Percentiles rank a stretch among this genome's conserved stretches.
Evolutionary conservation across 768 basidiomycete species (phyloP).

Genomic region (Pleurotus cornucopiae): DNA sequence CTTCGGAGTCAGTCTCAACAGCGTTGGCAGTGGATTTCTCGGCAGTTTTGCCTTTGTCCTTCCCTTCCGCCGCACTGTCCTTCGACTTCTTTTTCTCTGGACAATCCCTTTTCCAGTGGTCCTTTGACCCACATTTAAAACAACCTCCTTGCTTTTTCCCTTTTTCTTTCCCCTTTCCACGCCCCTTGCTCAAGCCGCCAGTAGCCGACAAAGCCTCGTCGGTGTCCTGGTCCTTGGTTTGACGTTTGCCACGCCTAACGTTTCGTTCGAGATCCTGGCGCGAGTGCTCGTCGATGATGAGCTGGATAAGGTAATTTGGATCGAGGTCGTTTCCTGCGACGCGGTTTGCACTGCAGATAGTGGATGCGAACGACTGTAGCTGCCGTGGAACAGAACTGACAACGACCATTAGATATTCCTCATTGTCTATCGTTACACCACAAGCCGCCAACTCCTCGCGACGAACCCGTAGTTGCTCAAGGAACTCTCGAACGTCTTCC

Average conservation of each 20-base stretch:
- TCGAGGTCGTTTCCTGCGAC: too few relatives aligned
- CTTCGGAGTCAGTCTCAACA: conserved; percentile 12
- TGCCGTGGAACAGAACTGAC: conserved; percentile 3
- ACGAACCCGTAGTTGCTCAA: neutral
- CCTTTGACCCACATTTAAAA: conserved; percentile 23
- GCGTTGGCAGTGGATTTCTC: conserved; percentile 8
- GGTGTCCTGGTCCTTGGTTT: neutral
- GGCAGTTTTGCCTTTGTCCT: neutral
- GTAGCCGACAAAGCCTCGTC: neutral
- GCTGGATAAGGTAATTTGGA: neutral
- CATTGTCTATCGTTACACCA: neutral
- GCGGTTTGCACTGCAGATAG: too few relatives aligned
- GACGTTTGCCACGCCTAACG: too few relatives aligned
- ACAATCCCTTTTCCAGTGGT: conserved; percentile 18
- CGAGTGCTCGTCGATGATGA: neutral
- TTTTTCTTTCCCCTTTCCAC: neutral
- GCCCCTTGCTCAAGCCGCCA: neutral
- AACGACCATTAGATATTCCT: conserved; percentile 10
- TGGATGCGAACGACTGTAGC: neutral
- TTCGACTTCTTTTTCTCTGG: neutral
- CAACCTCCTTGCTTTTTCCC: conserved; percentile 10
- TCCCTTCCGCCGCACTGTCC: neutral
- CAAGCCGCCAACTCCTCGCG: neutral
- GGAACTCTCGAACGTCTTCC: conserved; percentile 12
- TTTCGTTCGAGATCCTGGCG: neutral